Evolutionary conservation across 2,329 filamentous ascomycete species (phyloP).

Genomic region (Hawksworthiomyces lignivorus): DNA sequence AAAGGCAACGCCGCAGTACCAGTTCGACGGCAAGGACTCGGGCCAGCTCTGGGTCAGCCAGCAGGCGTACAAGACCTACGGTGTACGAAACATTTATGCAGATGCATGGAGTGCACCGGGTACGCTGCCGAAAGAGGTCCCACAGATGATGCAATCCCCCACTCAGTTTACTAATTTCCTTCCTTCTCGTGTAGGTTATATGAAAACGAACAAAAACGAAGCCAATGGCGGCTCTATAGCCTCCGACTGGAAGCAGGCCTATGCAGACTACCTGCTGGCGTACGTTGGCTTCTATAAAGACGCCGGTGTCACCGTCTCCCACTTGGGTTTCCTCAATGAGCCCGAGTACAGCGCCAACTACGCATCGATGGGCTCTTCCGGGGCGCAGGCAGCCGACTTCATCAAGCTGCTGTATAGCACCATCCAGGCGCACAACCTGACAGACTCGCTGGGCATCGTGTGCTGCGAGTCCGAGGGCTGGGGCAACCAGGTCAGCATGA

Average conservation of each 20-base stretch:
- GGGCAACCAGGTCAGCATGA: constrained; percentile 28
- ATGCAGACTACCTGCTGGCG: constrained; percentile 39
- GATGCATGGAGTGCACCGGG: constrained; percentile 40
- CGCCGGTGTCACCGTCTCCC: constrained; percentile 34
- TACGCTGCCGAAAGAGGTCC: no score
- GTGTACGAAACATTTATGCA: constrained; percentile 27
- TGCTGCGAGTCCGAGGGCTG: constrained; percentile 34
- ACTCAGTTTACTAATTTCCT: no score
- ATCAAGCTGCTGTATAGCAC: constrained; percentile 39
- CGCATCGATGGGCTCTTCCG: constrained; percentile 59
- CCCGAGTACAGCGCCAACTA: constrained; percentile 32
- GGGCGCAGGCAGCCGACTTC: constrained; percentile 56
- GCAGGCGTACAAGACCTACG: constrained; percentile 32
- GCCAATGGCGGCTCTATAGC: constrained; percentile 21
- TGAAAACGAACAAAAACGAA: constrained; percentile 37
- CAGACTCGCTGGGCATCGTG: constrained; percentile 25
- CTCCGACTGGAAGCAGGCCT: constrained; percentile 40
- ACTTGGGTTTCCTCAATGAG: constrained; percentile 41
- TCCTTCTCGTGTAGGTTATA: constrained; percentile 21
- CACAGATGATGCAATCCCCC: no score
- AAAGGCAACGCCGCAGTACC: constrained; percentile 31
- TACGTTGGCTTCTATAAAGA: constrained; percentile 39
- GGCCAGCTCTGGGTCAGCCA: constrained; percentile 46
- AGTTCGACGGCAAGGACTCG: constrained; percentile 37
- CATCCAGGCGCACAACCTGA: constrained; percentile 22